Evolutionary conservation across 2,329 filamentous ascomycete species (phyloP).

Genomic region (Aspergillus felis): DNA sequence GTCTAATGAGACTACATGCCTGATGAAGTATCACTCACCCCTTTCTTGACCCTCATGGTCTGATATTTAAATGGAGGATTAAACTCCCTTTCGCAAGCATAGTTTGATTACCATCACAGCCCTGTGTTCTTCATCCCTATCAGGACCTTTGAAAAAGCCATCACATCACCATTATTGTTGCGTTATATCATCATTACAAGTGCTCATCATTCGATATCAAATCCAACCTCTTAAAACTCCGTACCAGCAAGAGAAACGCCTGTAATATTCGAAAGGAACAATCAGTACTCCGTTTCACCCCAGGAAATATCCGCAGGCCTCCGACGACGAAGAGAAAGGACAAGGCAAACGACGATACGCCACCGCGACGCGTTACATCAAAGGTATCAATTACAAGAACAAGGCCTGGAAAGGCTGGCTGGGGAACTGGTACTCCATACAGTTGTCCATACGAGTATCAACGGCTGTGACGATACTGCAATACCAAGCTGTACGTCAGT

Average conservation of each 20-base stretch:
- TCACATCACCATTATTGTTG: conserved; percentile 7
- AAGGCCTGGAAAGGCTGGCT: background rate
- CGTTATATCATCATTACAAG: conserved; percentile 18
- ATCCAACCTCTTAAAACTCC: background rate
- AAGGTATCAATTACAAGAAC: background rate
- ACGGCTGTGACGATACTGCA: conserved; percentile 7
- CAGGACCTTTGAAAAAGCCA: background rate
- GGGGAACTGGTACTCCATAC: background rate
- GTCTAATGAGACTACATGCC: conserved; percentile 14
- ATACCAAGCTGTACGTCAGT: conserved; percentile 14
- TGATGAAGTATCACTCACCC: conserved; percentile 11
- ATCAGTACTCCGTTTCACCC: background rate
- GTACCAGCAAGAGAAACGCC: background rate
- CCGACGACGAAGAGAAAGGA: too few relatives aligned
- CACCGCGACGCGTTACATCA: background rate
- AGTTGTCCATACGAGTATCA: conserved; percentile 7
- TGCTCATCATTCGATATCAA: background rate
- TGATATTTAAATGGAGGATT: conserved; percentile 15
- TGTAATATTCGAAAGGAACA: background rate
- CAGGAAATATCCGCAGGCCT: background rate
- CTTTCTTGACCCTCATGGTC: conserved; percentile 9
- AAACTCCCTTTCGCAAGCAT: conserved; percentile 5
- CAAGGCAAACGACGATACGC: background rate
- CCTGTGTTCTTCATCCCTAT: background rate
- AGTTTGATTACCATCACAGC: background rate